phyloP scores from a whole-genome alignment of 2,329 filamentous ascomycete genomes.

The Berkeleyomyces basicola region DNA sequence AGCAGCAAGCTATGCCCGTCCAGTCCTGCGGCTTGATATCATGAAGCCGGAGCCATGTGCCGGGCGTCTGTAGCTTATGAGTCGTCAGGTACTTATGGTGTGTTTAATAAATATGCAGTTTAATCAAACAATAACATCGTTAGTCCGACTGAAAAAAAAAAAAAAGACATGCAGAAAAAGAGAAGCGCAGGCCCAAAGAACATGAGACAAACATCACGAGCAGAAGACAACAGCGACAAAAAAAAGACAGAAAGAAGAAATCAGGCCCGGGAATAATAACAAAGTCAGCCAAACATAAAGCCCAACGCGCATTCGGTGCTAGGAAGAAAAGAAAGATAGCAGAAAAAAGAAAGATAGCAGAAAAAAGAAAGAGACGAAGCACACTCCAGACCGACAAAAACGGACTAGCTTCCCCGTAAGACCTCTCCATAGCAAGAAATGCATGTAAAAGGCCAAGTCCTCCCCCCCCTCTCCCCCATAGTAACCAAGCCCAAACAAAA shows the following conservation, averaged over 20 bases:
- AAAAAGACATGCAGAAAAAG: not conserved
- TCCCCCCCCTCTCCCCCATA: not conserved
- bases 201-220: no score
- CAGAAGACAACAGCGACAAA: not conserved
- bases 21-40: not conserved
- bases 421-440: not conserved
- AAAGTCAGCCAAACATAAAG: not conserved
- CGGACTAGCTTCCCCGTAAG: no score
- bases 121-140: no score
- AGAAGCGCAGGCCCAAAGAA: not conserved
- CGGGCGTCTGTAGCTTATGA: no score
- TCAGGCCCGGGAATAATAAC: not conserved
- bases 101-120: no score
- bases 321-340: not conserved
- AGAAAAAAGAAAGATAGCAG: not conserved
- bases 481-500: not conserved
- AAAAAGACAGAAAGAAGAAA: not conserved
- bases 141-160: not conserved
- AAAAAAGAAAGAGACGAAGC: not conserved
- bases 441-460: no score
- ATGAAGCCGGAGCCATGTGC: not conserved
- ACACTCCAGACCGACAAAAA: not conserved
- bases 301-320: not conserved
- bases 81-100: no score
- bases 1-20: not conserved